phyloP scores from a whole-genome alignment of 2,329 filamentous ascomycete species.

The Aspergillus quadricinctus region DNA sequence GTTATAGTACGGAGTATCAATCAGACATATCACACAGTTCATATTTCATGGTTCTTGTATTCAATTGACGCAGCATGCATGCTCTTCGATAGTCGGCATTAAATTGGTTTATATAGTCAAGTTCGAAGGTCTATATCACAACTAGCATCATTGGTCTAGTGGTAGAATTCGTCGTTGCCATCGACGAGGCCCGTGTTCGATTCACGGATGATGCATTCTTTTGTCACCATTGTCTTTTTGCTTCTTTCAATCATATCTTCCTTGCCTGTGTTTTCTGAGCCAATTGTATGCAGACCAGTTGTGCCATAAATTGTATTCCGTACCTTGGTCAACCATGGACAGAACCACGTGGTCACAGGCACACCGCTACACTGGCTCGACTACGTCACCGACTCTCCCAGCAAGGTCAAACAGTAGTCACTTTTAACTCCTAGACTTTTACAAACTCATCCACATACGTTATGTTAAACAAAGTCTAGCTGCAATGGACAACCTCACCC shows the following conservation, averaged over 20 bases:
- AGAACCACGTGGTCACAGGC: too few species aligned
- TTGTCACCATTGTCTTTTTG: background rate
- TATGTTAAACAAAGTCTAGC: background rate
- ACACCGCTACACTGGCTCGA: too few species aligned
- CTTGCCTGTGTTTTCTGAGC: background rate
- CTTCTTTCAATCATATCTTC: background rate
- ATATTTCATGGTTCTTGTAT: too few species aligned
- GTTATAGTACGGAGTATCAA: too few species aligned
- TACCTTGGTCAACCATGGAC: background rate
- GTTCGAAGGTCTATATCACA: too few species aligned
- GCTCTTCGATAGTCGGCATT: too few species aligned
- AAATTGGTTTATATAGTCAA: too few species aligned
- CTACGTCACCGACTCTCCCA: background rate
- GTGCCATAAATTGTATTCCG: too few species aligned
- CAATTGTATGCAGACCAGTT: background rate
- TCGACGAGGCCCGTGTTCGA: constrained; percentile 46
- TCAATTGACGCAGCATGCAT: too few species aligned
- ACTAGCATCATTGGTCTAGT: constrained; percentile 40
- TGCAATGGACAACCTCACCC: constrained; percentile 53
- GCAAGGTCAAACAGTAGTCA: background rate
- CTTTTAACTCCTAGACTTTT: background rate
- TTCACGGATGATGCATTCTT: constrained; percentile 39
- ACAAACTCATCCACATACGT: background rate
- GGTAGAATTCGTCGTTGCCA: constrained; percentile 45
- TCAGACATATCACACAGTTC: too few species aligned